A percentile compares a stretch with the other conserved stretches of the same genome.
These are phyloP conservation scores for Lentinula guzmanii DNA, from an alignment of 768 basidiomycete species.

Conservation along the genomic window DNA sequence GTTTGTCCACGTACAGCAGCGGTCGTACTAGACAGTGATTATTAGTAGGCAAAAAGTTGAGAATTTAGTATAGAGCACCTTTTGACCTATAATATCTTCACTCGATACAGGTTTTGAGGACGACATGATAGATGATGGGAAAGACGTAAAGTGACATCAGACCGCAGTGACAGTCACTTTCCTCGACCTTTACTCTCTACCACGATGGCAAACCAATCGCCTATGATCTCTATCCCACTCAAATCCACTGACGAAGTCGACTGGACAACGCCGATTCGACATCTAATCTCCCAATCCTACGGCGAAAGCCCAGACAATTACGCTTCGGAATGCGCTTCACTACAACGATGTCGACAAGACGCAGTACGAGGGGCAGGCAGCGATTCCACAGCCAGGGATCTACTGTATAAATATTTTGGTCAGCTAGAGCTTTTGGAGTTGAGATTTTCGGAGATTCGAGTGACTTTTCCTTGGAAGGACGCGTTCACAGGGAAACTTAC, in stretches of 20 bases:
- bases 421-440: slow-evolving; percentile 96
- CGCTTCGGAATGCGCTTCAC: slow-evolving; percentile 70
- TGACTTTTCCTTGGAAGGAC: slow-evolving; percentile 95
- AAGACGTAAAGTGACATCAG: slow-evolving; percentile 3
- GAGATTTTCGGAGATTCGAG: slow-evolving; percentile 93
- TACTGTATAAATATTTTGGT: slow-evolving; percentile 99
- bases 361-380: slow-evolving; percentile 95
- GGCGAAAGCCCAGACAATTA: slow-evolving; percentile 92
- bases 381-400: slow-evolving; percentile 90
- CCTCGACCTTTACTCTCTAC: not conserved
- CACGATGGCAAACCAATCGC: slow-evolving; percentile 71
- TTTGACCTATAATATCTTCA: slow-evolving; percentile 87
- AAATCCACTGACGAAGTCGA: slow-evolving; percentile 97
- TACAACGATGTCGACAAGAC: slow-evolving; percentile 92
- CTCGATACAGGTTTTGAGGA: slow-evolving; percentile 68
- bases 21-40: slow-evolving; percentile 58
- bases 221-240: slow-evolving; percentile 87
- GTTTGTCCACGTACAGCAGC: slow-evolving; percentile 58
- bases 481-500: slow-evolving; percentile 93
- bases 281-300: slow-evolving; percentile 85
- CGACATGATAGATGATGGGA: slow-evolving; percentile 29
- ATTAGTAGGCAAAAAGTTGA: not conserved
- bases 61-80: slow-evolving; percentile 42
- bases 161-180: not conserved
- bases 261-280: slow-evolving; percentile 86